Evolutionary conservation across 2,329 filamentous ascomycete genomes (phyloP).

Genomic region (Fusarium nurragi): DNA sequence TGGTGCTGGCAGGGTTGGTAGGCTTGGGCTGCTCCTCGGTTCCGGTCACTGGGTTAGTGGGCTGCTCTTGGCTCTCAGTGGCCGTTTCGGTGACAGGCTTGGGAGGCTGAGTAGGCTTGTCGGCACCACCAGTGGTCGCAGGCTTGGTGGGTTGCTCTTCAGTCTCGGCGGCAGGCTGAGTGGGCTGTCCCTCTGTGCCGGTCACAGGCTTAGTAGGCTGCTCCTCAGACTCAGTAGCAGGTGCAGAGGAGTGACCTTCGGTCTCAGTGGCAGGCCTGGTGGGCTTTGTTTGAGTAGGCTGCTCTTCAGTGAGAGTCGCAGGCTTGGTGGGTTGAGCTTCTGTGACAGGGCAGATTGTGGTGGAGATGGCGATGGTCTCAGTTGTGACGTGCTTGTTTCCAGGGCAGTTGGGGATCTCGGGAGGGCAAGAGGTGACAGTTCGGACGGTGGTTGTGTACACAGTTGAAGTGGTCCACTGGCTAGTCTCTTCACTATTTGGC

Average conservation of each 20-base stretch:
- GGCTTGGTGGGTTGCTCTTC: slow-evolving; percentile 11
- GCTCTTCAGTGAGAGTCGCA: slow-evolving; percentile 5
- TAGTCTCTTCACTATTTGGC: slow-evolving; percentile 4
- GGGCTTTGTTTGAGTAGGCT: neutral
- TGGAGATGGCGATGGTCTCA: slow-evolving; percentile 38
- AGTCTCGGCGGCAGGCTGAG: neutral
- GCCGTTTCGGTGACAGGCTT: neutral
- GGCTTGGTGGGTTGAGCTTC: slow-evolving; percentile 9
- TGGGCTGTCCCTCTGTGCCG: neutral
- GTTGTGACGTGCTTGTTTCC: slow-evolving; percentile 27
- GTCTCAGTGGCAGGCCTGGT: slow-evolving; percentile 15
- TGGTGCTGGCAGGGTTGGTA: slow-evolving; percentile 21
- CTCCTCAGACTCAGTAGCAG: neutral
- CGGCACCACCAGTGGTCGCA: neutral
- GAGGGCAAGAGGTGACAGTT: slow-evolving; percentile 34
- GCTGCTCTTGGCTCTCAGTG: neutral
- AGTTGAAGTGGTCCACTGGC: slow-evolving; percentile 26
- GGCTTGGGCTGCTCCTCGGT: slow-evolving; percentile 7
- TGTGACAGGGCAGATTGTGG: slow-evolving; percentile 38
- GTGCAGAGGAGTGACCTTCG: neutral
- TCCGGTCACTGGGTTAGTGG: neutral
- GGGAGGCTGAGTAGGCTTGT: slow-evolving; percentile 1
- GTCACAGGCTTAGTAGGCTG: slow-evolving; percentile 3
- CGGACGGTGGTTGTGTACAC: slow-evolving; percentile 38
- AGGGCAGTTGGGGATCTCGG: slow-evolving; percentile 36